These are phyloP conservation scores for Pseudogymnoascus pannorum DNA, from an alignment of 2,329 filamentous ascomycete species.

Conservation along the genomic window DNA sequence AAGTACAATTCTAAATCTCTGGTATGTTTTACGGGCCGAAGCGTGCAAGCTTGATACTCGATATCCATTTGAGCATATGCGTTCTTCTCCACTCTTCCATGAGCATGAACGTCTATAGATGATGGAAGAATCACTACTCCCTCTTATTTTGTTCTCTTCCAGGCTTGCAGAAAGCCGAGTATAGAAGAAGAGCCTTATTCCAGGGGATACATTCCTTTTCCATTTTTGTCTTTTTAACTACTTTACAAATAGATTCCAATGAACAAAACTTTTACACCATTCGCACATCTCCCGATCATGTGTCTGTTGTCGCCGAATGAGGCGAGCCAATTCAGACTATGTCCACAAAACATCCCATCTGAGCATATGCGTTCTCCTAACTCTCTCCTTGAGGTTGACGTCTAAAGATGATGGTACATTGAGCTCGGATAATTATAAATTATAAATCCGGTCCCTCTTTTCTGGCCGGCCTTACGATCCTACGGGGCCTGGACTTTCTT, in stretches of 20 bases:
- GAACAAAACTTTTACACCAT: constrained; percentile 1
- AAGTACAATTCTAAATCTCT: neutral
- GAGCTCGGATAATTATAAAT: constrained; percentile 1
- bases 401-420: constrained; percentile 11
- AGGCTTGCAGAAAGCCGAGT: constrained; percentile 9
- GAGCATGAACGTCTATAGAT: constrained; percentile 30
- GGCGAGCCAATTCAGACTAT: neutral
- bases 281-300: neutral
- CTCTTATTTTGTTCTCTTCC: constrained; percentile 20
- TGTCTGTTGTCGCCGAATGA: neutral
- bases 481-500: constrained; percentile 8
- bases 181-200: constrained; percentile 22
- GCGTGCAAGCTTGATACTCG: neutral
- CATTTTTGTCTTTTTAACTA: neutral
- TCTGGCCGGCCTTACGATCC: constrained; percentile 6
- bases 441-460: constrained; percentile 4
- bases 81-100: constrained; percentile 25
- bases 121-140: constrained; percentile 26
- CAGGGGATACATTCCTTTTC: constrained; percentile 19
- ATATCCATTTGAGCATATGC: constrained; percentile 32
- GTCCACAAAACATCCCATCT: neutral
- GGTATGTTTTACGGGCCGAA: neutral
- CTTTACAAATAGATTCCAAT: constrained; percentile 6
- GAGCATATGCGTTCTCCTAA: constrained; percentile 11
- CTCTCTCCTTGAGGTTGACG: constrained; percentile 10